A percentile compares a stretch with the other conserved stretches of the same genome.
Conservation (phyloP, 2,329 filamentous ascomycete genomes). For the Nannizziopsis arthrosporioides region DNA sequence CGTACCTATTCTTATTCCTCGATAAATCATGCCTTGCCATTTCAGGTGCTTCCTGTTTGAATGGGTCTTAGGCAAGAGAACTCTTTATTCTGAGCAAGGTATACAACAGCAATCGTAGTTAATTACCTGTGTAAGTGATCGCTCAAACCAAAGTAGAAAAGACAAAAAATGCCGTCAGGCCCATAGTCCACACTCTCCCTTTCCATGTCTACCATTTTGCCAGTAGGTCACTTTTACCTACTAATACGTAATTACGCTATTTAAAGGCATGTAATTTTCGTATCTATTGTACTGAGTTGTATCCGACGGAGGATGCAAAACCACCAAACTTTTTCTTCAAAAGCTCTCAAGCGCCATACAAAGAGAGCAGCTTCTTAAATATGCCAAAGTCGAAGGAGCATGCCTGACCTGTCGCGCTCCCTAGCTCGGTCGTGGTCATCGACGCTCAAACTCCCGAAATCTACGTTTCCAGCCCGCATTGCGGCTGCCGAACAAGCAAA, state of each 20-base stretch:
- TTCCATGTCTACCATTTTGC: no score
- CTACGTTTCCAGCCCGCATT: conserved; percentile 51
- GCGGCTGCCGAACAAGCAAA: conserved; percentile 36
- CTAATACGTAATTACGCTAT: neutral
- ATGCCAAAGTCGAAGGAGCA: conserved; percentile 14
- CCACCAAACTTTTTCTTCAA: neutral
- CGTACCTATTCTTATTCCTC: no score
- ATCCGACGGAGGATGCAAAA: neutral
- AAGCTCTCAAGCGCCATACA: neutral
- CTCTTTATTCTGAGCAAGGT: no score
- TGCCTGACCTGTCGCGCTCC: conserved; percentile 15
- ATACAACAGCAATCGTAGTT: no score
- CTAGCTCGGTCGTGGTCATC: conserved; percentile 46
- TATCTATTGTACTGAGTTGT: neutral
- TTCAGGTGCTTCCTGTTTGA: no score
- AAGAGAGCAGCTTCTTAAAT: neutral
- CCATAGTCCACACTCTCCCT: no score
- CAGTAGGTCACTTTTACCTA: no score
- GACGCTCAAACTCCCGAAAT: conserved; percentile 63
- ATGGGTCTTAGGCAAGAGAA: no score
- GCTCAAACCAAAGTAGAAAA: no score
- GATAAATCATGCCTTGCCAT: no score
- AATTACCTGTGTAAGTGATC: no score
- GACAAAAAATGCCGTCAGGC: no score
- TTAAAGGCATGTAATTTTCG: neutral